Evolutionary conservation across 805 yeast genomes (phyloP), one percentile per base, ranked within the genome.

Genomic region (Pichia phayaonensis): DNA sequence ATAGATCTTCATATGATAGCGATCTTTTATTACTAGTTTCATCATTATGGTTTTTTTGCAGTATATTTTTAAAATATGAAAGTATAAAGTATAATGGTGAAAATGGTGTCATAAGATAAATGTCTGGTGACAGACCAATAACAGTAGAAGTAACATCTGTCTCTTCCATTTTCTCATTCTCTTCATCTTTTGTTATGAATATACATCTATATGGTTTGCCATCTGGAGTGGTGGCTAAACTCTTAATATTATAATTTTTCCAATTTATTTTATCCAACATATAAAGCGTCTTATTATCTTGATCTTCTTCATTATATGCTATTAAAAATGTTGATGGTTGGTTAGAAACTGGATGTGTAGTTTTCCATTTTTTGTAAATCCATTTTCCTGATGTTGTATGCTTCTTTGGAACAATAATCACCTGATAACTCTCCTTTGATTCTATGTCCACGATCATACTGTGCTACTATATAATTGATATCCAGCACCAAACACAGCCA

Each of bases 1-100:
- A 47, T 4, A 78, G 54, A 58, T 78, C 82, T 22, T 78, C 80
- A 16, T 68, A 56, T 0, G 74, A 61, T 51, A 71, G 51, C 55
- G 66, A 62, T 42, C 76, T 57, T 22, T 41, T 44, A n/a, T 13
- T 43, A 8, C 26, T 34, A 15, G 22, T 29, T 16, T 36, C 48
- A 12, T 44, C 44, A n/a, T 34, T 21, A 8, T 24, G 15, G 26
- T 20, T 66, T 23, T 59, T 58, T 21, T 61, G 61, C 2, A 65
- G 48, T 29, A 59, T 49, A 4, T 55, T 47, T 23, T 61, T 57
- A 55, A 76, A 69, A 42, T 65, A 63, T 2, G 67, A 54, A 13
- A 77, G 61, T 44, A 79, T 54, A 4, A 70, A 56, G 59, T 71
- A 79, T 0, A 62, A 61, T 10, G 69, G 45, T 54, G 76, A 72